Evolutionary conservation across 225 moss, liverwort and hornwort genomes (phyloP).

Genomic region (Polytrichum formosum): DNA sequence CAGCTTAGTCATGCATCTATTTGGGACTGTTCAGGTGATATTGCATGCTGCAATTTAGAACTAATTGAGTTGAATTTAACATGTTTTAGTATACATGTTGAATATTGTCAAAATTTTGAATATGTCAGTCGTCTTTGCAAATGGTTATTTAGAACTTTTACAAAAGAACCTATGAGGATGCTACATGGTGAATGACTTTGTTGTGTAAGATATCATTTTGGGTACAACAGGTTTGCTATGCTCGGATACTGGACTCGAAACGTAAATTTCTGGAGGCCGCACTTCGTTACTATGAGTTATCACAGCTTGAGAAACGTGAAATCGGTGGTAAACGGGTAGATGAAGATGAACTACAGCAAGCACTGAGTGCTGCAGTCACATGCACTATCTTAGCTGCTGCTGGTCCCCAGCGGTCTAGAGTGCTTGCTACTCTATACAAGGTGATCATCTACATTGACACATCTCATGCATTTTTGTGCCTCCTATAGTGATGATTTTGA

Average conservation of each 20-base stretch:
- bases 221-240: conserved; percentile 87
- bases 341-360: conserved; percentile 97
- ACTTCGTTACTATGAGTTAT: conserved; percentile 96
- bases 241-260: conserved; percentile 93
- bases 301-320: conserved; percentile 95
- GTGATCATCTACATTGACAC: conserved; percentile 10
- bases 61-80: no score
- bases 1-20: no score
- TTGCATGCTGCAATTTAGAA: no score
- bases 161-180: conserved; percentile 3
- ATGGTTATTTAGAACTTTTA: no score
- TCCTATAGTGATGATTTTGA: background rate
- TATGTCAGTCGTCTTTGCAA: no score
- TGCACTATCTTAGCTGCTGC: conserved; percentile 99
- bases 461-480: background rate
- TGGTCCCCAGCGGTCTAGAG: conserved; percentile 96
- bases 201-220: conserved; percentile 12
- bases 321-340: conserved; percentile 94
- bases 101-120: no score
- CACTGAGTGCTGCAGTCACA: conserved; percentile 94
- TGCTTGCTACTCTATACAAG: conserved; percentile 98
- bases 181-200: conserved; percentile 1
- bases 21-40: no score
- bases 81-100: no score
- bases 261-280: conserved; percentile 99